phyloP scores from a whole-genome alignment of 1,284 basidiomycete genomes.

The Pseudozyma sp. region DNA sequence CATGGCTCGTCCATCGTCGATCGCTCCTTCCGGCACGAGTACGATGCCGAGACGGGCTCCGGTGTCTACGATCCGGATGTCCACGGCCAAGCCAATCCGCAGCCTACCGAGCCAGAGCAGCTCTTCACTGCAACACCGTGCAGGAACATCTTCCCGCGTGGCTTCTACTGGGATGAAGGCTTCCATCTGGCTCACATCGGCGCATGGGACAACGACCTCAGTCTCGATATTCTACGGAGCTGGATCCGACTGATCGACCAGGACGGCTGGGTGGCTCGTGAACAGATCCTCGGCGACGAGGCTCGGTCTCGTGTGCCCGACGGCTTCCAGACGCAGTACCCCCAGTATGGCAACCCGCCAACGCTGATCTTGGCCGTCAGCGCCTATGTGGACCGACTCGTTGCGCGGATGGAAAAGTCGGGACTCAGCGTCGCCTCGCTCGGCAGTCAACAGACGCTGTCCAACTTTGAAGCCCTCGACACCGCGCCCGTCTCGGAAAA shows the following conservation, averaged over 20 bases:
- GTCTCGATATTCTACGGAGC: conserved; percentile 85
- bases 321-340: conserved; percentile 91
- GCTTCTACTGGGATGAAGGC: conserved; percentile 98
- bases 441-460: conserved; percentile 17
- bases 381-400: conserved; percentile 82
- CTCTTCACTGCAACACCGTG: conserved; percentile 93
- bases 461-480: conserved; percentile 18
- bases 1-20: conserved; percentile 91
- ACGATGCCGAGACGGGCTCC: conserved; percentile 74
- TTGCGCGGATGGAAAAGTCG: conserved; percentile 65
- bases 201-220: conserved; percentile 89
- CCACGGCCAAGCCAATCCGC: conserved; percentile 54
- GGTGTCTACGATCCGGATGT: conserved; percentile 49
- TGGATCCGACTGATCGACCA: conserved; percentile 92
- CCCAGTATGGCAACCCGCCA: conserved; percentile 91
- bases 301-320: conserved; percentile 80
- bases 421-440: conserved; percentile 14
- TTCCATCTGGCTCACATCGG: conserved; percentile 92
- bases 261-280: conserved; percentile 92
- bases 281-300: conserved; percentile 95
- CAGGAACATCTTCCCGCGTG: conserved; percentile 92
- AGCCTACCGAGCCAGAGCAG: conserved; percentile 73
- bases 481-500: conserved; percentile 33
- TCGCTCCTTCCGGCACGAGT: conserved; percentile 83
- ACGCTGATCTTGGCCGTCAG: conserved; percentile 90